Conservation (phyloP, 257 asterid species). For the Solanum virginianum region DNA sequence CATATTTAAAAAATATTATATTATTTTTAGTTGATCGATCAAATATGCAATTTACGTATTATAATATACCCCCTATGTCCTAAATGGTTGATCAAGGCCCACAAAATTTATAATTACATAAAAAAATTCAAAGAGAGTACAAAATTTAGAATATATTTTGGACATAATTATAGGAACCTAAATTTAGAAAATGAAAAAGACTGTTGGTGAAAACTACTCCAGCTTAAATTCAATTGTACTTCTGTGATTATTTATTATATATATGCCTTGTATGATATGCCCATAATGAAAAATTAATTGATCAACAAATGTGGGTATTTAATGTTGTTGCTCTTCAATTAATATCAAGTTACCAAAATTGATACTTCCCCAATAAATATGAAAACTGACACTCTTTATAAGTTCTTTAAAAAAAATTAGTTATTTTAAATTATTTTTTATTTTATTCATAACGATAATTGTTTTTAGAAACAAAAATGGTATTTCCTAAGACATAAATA, state of each 20-base stretch:
- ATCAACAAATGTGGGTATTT: not conserved
- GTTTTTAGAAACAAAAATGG: no score
- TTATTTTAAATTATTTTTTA: not conserved
- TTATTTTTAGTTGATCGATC: no score
- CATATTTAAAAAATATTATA: no score
- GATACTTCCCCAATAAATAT: not conserved
- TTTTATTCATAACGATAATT: no score
- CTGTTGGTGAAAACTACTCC: not conserved
- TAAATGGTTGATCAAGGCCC: not conserved
- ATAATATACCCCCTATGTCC: not conserved
- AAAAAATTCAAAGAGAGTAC: not conserved
- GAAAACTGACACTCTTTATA: not conserved
- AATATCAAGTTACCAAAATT: not conserved
- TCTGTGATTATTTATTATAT: not conserved
- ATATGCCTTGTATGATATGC: no score
- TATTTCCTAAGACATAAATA: no score
- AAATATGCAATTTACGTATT: no score
- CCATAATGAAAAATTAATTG: not conserved
- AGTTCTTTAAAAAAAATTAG: not conserved
- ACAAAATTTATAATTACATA: not conserved
- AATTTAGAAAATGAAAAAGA: not conserved
- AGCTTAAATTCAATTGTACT: not conserved
- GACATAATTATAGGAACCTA: not conserved
- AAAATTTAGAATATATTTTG: not conserved
- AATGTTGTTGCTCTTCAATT: not conserved